These are phyloP conservation scores for Colletotrichum higginsianum DNA, from an alignment of 2,329 filamentous ascomycete species.

Conservation along the genomic window DNA sequence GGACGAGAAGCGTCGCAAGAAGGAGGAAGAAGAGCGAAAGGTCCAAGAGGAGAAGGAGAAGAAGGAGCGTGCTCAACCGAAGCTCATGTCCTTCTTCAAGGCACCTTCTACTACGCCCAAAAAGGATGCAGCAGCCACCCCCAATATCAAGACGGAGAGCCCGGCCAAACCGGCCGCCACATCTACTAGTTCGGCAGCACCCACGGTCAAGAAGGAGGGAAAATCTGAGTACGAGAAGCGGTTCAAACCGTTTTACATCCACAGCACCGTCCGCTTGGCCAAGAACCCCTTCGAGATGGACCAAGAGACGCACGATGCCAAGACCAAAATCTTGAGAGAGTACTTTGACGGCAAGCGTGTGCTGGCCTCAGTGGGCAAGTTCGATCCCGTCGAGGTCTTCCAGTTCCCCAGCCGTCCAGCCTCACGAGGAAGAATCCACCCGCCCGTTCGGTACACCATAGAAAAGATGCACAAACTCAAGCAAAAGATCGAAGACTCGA, in stretches of 20 bases:
- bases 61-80: constrained; percentile 64
- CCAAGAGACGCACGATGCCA: constrained; percentile 66
- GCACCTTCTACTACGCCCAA: constrained; percentile 56
- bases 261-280: constrained; percentile 81
- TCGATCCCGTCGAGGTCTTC: constrained; percentile 64
- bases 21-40: constrained; percentile 63
- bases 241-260: constrained; percentile 87
- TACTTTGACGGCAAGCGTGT: constrained; percentile 62
- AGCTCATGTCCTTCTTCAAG: constrained; percentile 60
- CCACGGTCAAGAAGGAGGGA: constrained; percentile 43
- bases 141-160: constrained; percentile 23
- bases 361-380: constrained; percentile 53
- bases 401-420: constrained; percentile 56
- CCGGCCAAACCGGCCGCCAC: constrained; percentile 10
- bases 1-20: constrained; percentile 64
- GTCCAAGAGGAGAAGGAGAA: constrained; percentile 62
- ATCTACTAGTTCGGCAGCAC: constrained; percentile 41
- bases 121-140: constrained; percentile 48
- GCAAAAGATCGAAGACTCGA: constrained; percentile 54
- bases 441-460: constrained; percentile 74
- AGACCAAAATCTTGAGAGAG: constrained; percentile 67
- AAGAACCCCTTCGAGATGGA: constrained; percentile 71
- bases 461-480: constrained; percentile 66
- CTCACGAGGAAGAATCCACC: constrained; percentile 63
- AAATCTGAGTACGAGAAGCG: constrained; percentile 74